Evolutionary conservation across 176 grass and related monocot genomes (phyloP), one percentile per base, ranked within the genome.

Genomic region (Cymbopogon citratus): DNA sequence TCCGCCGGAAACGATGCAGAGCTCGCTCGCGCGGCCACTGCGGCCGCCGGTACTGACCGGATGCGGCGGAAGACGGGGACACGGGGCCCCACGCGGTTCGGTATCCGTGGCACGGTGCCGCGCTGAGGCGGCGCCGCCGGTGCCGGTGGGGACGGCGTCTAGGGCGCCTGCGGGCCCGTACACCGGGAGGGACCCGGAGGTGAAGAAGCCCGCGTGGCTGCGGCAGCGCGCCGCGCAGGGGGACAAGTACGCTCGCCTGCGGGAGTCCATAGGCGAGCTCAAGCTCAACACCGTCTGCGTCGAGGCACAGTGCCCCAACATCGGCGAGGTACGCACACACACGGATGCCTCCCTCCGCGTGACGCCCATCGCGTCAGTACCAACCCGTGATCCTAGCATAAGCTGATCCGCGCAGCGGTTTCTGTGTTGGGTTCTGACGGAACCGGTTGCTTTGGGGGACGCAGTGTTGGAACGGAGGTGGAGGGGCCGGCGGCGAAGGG

Each of bases 281-380:
- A 95, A 91, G 82, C 96, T 93, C 71, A 95, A 90, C 84, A 93
- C 91, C 31, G 92, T 99, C 73, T 95, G 96, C 68, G 91, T 93
- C 24, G 96, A 99, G 82, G 92, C 96, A 14, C 91, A 93, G 24
- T 95, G 96, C 69, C 96, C 96, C 76, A 99, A 99, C 83, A 99
- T 99, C 60, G 92, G 96, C 60, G 96, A 99, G 92, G 92, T 91
- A 84, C 78, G 13, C 26, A 0, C 16, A 21, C 43, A 12, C 25
- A 4, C 35, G 3, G 4, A 4, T 4, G 35, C 35, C 26, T 73
- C 70, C 40, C 7, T 19, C 25, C 25, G 13, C 69, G 40, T 71
- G 24, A 28, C n/a, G 39, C n/a, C n/a, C n/a, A n/a, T n/a, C n/a
- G n/a, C n/a, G n/a, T n/a, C n/a, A n/a, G n/a, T n/a, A n/a, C n/a